Base-by-base conservation (phyloP, 192 early-diverging fungal species). In the Entomortierella chlamydospora region DNA sequence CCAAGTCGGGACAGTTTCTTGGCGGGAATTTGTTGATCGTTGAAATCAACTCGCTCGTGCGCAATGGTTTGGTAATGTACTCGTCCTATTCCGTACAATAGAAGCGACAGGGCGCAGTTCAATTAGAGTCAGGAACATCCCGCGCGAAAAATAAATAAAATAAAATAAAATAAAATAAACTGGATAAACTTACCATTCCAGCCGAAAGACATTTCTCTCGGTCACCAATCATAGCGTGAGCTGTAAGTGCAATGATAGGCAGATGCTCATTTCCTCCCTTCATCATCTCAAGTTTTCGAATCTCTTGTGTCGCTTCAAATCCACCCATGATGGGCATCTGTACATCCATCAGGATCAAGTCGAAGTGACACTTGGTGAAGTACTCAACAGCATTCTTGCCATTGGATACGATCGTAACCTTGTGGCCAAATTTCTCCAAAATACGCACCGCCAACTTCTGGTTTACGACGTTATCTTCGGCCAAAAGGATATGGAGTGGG, bases 281-380 rank as follows among this genome's bases (percentile, higher is more conserved):
- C 65, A 85, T 66, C 12, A 84, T 82, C 81, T 95, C 93, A 57
- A 90, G 84, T 37, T 88, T 73, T 42, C 93, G 86, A 63, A 96
- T 96, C 58, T 86, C 84, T 61, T 91, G 88, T 11, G 95, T 95
- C 7, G 93, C 92, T 83, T 96, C 93, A 61, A 94, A 95, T n/a
- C 95, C 95, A 30, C 92, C 93, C 93, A 96, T 95, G 47, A 95
- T 87, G 0, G 95, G 95, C 95, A 96, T 94, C 83, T 94, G 93
- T 10, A 94, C 91, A 66, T 96, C 95, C 95, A 96, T 96, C 51
- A 96, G 76, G 51, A 96, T 92, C 70, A 90, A n/a, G 64, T 88
- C 81, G 83, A 90, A 88, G 72, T 83, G 83, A 67, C 84, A 72
- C 62, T 76, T 26, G 61, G 86, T 81, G 47, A 93, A 91, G 10